Evolutionary conservation across 371 early-diverging fungal genomes (phyloP).

Genomic region (Mortierella sp.): DNA sequence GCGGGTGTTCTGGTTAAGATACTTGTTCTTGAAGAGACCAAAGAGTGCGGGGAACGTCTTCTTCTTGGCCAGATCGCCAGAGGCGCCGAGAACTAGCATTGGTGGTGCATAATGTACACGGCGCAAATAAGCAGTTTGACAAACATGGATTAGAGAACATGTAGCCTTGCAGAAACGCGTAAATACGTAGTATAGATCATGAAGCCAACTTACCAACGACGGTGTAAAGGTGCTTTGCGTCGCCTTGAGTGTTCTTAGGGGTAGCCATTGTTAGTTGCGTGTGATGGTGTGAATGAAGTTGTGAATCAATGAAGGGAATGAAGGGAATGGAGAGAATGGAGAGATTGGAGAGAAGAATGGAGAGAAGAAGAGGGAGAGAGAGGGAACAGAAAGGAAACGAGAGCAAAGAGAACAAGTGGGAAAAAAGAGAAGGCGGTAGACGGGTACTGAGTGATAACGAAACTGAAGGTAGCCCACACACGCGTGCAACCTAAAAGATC

Average conservation of each 20-base stretch:
- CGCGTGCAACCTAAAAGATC: too few relatives aligned
- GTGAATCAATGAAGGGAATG: too few relatives aligned
- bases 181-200: too few relatives aligned
- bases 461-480: too few relatives aligned
- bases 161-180: too few relatives aligned
- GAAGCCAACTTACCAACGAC: slow-evolving; percentile 33
- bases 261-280: slow-evolving; percentile 10
- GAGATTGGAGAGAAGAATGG: too few relatives aligned
- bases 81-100: slow-evolving; percentile 89
- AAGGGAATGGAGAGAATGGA: too few relatives aligned
- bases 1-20: slow-evolving; percentile 78
- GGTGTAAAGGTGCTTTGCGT: slow-evolving; percentile 43
- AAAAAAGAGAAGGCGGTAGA: too few relatives aligned
- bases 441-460: too few relatives aligned
- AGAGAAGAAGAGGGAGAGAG: background rate
- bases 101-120: too few relatives aligned
- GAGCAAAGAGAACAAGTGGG: background rate
- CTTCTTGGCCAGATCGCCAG: slow-evolving; percentile 96
- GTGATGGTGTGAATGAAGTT: too few relatives aligned
- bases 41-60: slow-evolving; percentile 98
- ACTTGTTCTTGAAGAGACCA: slow-evolving; percentile 80
- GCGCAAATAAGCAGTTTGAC: background rate
- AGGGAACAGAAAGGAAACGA: slow-evolving; percentile 1
- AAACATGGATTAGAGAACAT: too few relatives aligned
- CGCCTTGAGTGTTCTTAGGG: slow-evolving; percentile 15